Conservation (phyloP, 2,329 filamentous ascomycete species). For the Hirsutella rhossiliensis region DNA sequence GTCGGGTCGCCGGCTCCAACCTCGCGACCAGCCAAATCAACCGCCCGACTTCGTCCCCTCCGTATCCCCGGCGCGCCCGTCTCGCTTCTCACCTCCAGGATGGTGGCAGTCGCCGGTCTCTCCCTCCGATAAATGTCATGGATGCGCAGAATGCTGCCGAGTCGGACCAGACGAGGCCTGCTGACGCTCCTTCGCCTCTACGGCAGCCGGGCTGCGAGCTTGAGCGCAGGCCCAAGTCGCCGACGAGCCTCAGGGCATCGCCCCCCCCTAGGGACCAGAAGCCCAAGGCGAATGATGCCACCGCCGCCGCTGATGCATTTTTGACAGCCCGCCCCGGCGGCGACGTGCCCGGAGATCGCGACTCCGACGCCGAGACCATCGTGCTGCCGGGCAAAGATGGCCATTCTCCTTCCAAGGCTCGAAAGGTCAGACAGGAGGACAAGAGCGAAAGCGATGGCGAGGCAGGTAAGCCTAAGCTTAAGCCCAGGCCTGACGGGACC, state of each 20-base stretch:
- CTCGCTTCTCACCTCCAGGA: conserved; percentile 30
- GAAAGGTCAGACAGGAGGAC: conserved; percentile 55
- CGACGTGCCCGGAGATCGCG: conserved; percentile 39
- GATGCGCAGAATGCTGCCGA: conserved; percentile 57
- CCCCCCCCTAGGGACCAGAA: conserved; percentile 6
- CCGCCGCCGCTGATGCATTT: conserved; percentile 1
- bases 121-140: conserved; percentile 51
- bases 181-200: conserved; percentile 36
- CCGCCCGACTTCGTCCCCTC: not conserved
- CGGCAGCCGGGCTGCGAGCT: conserved; percentile 18
- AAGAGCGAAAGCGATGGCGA: conserved; percentile 43
- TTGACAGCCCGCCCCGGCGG: conserved; percentile 18
- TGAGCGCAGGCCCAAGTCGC: conserved; percentile 9
- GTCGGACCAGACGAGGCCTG: conserved; percentile 47
- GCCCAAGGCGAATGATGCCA: not conserved
- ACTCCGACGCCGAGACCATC: conserved; percentile 63
- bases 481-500: conserved; percentile 11
- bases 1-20: not conserved
- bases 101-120: conserved; percentile 41
- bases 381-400: conserved; percentile 55
- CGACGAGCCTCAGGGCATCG: conserved; percentile 4
- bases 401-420: conserved; percentile 49
- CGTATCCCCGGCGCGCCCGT: conserved; percentile 4
- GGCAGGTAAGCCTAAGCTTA: conserved; percentile 16
- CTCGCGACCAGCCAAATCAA: not conserved